Conservation (phyloP, 495 filamentous ascomycete species). For the Lophium mytilinum region DNA sequence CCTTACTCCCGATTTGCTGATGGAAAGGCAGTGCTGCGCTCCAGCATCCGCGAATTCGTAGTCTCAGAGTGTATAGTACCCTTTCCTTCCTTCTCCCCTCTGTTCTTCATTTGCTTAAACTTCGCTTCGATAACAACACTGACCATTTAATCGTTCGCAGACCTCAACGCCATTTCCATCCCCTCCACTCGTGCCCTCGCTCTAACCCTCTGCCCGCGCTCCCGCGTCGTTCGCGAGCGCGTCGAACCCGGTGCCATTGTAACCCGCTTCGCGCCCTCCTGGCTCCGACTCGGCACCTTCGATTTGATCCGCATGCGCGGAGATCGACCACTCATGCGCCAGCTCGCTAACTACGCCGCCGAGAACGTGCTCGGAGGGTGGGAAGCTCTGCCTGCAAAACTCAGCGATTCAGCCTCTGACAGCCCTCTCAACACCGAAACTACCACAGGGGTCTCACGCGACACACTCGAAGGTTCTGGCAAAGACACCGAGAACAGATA, state of each 20-base stretch:
- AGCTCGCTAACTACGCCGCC: conserved; percentile 70
- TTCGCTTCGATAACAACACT: no score
- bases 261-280: conserved; percentile 78
- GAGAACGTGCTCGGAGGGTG: conserved; percentile 82
- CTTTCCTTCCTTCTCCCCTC: background rate
- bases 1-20: conserved; percentile 98
- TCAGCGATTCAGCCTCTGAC: conserved; percentile 37
- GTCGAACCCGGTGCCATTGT: conserved; percentile 94
- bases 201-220: conserved; percentile 64
- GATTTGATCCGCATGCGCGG: conserved; percentile 76
- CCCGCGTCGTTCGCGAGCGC: conserved; percentile 66
- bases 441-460: conserved; percentile 39
- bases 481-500: conserved; percentile 72
- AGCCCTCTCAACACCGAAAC: conserved; percentile 23
- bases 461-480: conserved; percentile 52
- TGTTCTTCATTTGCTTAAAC: no score
- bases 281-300: conserved; percentile 92
- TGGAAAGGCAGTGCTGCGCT: conserved; percentile 85
- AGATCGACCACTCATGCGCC: conserved; percentile 63
- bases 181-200: conserved; percentile 82
- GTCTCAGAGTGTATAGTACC: conserved; percentile 56
- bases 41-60: conserved; percentile 86
- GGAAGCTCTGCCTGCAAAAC: conserved; percentile 61
- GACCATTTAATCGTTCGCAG: no score
- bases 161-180: conserved; percentile 70